Base-by-base conservation (phyloP, 2,329 filamentous ascomycete species). In the Fusarium bulbicola region DNA sequence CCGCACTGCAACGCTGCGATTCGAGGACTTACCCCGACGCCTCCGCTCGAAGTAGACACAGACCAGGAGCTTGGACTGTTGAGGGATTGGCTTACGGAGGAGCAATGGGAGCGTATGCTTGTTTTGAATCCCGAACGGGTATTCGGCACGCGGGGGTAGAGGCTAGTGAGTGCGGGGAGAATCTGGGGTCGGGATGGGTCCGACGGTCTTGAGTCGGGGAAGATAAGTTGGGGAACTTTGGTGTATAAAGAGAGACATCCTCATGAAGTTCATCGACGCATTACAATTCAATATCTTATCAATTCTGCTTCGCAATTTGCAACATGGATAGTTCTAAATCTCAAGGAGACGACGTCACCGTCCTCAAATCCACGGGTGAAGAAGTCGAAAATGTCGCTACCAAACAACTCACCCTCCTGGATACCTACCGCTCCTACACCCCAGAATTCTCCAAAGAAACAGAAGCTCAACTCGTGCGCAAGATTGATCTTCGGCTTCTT, bases 271-370 rank as follows among this genome's bases (percentile, higher is more conserved):
- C 32, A 34, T 34, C 32, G 32, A 34, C 32, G 14, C 14, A 34
- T 34, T 15, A 3, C 32, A 34, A 34, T 34, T 34, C 14, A 34
- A 34, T 15, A 3, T 34, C 32, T 34, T 34, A 34, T 34, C 14
- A 8, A 34, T 34, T 15, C 0, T 15, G 0, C 7, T 34, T 15
- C 3, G 0, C 14, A 0, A 8, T 21, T 26, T 1, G 5, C 9
- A 52, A 26, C 1, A 52, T 52, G 49, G 18, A 53, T n/a, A 26
- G 7, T 16, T 21, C 24, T 16, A 28, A 37, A 3, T 21, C 20
- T 7, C 18, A 53, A 28, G 20, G 5, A 21, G 24, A 18, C 13
- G 50, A 53, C 7, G 50, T 53, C 24, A 26, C 50, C 24, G 14
- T n/a, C 24, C 11, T 37, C 24, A 37, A 37, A 37, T 37, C 34